Evolutionary conservation across 2,329 filamentous ascomycete species (phyloP).

Genomic region (Nannizziopsis barbatae): DNA sequence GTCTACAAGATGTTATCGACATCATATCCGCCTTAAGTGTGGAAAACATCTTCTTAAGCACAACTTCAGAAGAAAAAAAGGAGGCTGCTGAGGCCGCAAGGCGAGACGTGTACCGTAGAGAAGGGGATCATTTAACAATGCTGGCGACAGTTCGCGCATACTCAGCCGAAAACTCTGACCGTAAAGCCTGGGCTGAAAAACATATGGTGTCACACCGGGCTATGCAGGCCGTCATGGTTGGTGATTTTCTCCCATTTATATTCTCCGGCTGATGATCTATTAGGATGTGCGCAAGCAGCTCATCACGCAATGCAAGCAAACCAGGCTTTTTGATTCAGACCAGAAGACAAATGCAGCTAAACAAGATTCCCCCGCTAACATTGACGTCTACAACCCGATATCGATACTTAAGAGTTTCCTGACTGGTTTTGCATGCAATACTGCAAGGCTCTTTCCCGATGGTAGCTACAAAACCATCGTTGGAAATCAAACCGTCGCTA

Average conservation of each 20-base stretch:
- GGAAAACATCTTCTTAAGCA: constrained; percentile 52
- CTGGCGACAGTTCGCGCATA: constrained; percentile 51
- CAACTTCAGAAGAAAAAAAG: constrained; percentile 49
- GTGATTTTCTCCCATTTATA: constrained; percentile 7
- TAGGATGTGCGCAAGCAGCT: constrained; percentile 53
- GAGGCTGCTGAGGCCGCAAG: constrained; percentile 47
- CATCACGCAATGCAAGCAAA: constrained; percentile 42
- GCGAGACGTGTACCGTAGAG: constrained; percentile 46
- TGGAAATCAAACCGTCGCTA: constrained; percentile 51
- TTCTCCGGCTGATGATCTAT: background rate
- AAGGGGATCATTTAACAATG: constrained; percentile 55
- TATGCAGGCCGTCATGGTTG: constrained; percentile 53
- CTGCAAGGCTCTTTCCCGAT: constrained; percentile 49
- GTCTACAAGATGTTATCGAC: constrained; percentile 73
- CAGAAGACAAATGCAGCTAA: constrained; percentile 10
- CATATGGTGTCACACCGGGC: constrained; percentile 52
- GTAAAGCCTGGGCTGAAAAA: constrained; percentile 49
- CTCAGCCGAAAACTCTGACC: constrained; percentile 46
- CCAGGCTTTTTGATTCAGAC: constrained; percentile 32
- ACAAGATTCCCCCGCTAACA: constrained; percentile 11
- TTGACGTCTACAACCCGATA: constrained; percentile 31
- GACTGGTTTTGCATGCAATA: constrained; percentile 49
- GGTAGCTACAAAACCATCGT: constrained; percentile 51
- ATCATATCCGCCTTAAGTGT: constrained; percentile 59
- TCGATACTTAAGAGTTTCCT: constrained; percentile 49